phyloP scores from a whole-genome alignment of 129 eudicot genomes.

The Flaveria brownii region DNA sequence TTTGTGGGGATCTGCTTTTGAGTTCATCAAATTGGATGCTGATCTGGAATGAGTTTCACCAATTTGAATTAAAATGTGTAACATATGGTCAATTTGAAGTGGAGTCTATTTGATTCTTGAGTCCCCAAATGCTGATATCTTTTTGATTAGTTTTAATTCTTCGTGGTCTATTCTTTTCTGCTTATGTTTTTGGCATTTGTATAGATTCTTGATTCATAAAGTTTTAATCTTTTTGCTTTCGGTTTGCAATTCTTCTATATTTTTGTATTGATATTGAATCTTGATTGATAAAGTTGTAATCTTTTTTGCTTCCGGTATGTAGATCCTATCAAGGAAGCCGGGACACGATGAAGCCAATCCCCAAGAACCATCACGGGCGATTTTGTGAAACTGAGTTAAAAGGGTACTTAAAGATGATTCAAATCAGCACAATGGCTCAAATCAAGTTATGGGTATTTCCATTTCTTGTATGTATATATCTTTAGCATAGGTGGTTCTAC shows the following conservation, averaged over 20 bases:
- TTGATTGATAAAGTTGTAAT: conserved; percentile 26
- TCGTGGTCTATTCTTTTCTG: too few relatives aligned
- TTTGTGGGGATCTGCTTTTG: conserved; percentile 14
- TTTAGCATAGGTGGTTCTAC: conserved; percentile 36
- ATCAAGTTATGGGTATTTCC: conserved; percentile 47
- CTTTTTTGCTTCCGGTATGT: conserved; percentile 25
- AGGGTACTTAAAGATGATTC: conserved; percentile 32
- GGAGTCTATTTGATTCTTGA: not conserved
- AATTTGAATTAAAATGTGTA: not conserved
- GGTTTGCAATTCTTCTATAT: not conserved
- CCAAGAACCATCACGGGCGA: conserved; percentile 35
- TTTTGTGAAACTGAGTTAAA: conserved; percentile 34
- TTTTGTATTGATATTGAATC: not conserved
- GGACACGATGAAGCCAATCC: conserved; percentile 30
- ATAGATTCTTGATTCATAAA: conserved; percentile 26
- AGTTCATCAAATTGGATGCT: conserved; percentile 9
- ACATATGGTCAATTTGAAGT: conserved; percentile 6
- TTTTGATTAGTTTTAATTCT: not conserved
- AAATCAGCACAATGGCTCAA: conserved; percentile 35
- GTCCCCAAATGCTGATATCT: not conserved
- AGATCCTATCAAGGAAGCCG: conserved; percentile 45
- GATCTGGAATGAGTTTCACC: conserved; percentile 11
- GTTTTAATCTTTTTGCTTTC: conserved; percentile 4
- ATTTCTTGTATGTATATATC: conserved; percentile 57
- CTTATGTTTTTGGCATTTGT: too few relatives aligned